These are phyloP conservation scores for Halophytophthora batemanensis DNA, from an alignment of 352 stramenopile genomes.

Conservation along the genomic window DNA sequence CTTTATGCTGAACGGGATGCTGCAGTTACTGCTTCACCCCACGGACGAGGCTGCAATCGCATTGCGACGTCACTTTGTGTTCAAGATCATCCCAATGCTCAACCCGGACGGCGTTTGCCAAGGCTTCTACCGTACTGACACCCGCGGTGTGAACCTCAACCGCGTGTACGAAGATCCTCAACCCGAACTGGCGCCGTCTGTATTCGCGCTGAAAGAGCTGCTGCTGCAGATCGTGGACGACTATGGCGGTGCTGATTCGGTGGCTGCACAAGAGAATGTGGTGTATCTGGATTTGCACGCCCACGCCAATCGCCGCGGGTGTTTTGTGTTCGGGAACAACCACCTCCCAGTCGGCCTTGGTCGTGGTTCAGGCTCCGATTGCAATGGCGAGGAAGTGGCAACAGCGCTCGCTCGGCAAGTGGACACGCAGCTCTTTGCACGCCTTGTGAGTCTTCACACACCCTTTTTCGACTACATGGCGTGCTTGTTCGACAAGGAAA, in stretches of 20 bases:
- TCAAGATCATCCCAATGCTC: conserved; percentile 91
- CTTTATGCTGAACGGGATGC: conserved; percentile 90
- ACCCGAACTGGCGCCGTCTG: conserved; percentile 41
- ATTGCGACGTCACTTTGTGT: conserved; percentile 78
- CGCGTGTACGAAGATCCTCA: conserved; percentile 76
- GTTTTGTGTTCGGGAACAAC: conserved; percentile 91
- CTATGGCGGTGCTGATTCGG: conserved; percentile 29
- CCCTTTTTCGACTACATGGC: conserved; percentile 85
- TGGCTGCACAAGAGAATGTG: conserved; percentile 21
- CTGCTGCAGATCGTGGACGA: conserved; percentile 27
- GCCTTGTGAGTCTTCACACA: conserved; percentile 65
- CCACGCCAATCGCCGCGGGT: conserved; percentile 85
- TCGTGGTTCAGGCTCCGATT: background rate
- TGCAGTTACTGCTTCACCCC: conserved; percentile 73
- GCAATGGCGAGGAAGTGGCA: conserved; percentile 12
- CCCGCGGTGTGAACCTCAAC: conserved; percentile 88
- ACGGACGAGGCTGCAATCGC: conserved; percentile 50
- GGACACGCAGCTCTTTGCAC: conserved; percentile 81
- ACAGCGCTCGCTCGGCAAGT: conserved; percentile 41
- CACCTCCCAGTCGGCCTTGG: conserved; percentile 24
- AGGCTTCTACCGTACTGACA: conserved; percentile 87
- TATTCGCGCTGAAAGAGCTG: conserved; percentile 67
- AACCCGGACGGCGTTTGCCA: conserved; percentile 89
- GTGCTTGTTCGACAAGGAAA: conserved; percentile 80
- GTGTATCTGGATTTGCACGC: conserved; percentile 91